Evolutionary conservation across 2,329 filamentous ascomycete genomes (phyloP).

Genomic region (Podosphaera xanthii): DNA sequence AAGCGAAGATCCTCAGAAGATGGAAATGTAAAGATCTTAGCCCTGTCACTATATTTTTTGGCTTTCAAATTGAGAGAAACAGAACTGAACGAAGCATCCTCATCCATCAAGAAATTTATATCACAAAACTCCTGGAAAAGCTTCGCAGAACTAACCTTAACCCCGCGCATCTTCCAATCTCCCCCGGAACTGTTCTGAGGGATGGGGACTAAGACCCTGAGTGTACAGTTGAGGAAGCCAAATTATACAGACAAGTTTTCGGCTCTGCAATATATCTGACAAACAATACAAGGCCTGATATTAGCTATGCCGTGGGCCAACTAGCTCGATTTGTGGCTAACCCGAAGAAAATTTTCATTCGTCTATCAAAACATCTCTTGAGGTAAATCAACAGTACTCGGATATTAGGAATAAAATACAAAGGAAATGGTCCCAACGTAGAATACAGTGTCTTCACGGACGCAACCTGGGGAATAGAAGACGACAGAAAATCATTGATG

Average conservation of each 20-base stretch:
- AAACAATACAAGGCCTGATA: not conserved
- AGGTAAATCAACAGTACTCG: not conserved
- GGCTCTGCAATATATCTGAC: not conserved
- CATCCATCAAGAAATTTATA: not conserved
- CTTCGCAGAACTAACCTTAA: not conserved
- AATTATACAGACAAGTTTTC: not conserved
- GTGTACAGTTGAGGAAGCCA: not conserved
- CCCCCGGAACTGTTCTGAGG: not conserved
- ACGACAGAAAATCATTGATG: too few relatives aligned
- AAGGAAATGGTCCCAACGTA: not conserved
- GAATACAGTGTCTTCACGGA: not conserved
- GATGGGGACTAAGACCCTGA: not conserved
- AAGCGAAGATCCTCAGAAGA: too few relatives aligned
- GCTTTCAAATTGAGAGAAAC: too few relatives aligned
- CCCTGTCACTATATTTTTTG: too few relatives aligned
- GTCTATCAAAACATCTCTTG: not conserved
- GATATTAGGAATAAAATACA: not conserved
- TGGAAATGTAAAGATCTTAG: too few relatives aligned
- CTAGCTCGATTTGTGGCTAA: not conserved
- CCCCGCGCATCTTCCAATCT: not conserved
- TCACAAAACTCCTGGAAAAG: not conserved
- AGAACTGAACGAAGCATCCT: not conserved
- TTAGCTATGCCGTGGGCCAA: not conserved
- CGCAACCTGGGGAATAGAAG: too few relatives aligned
- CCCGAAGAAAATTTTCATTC: not conserved